A percentile compares a stretch with the other conserved stretches of the same genome.
Evolutionary conservation across 2,329 filamentous ascomycete species (phyloP).

Genomic region (Allantophomopsis cytisporea): DNA sequence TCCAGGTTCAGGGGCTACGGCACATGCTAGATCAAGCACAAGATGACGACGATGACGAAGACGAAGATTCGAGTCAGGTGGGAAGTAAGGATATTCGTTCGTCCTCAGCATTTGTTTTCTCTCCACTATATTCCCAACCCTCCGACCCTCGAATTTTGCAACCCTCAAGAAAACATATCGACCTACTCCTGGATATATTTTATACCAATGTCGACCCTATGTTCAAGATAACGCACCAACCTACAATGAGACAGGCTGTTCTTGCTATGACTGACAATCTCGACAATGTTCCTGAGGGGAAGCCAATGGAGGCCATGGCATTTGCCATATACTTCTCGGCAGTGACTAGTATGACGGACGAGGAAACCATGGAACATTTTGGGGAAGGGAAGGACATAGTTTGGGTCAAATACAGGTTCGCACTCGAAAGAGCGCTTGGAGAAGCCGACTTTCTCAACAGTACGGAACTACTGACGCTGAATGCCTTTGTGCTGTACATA

Average conservation of each 20-base stretch:
- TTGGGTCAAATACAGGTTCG: constrained; percentile 3
- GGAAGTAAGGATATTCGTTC: neutral
- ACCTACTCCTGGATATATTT: neutral
- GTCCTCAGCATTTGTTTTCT: neutral
- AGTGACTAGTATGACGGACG: constrained; percentile 24
- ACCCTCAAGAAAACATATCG: neutral
- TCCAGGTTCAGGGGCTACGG: neutral
- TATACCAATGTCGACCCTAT: neutral
- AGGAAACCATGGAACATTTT: constrained; percentile 31
- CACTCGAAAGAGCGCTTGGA: constrained; percentile 5
- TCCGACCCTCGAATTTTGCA: neutral
- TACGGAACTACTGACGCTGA: constrained; percentile 45
- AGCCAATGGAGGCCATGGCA: neutral
- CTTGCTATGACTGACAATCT: neutral
- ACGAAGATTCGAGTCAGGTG: constrained; percentile 8
- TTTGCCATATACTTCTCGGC: neutral
- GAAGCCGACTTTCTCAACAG: constrained; percentile 48
- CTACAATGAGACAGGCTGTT: neutral
- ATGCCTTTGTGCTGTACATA: constrained; percentile 48
- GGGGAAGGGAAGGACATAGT: constrained; percentile 29
- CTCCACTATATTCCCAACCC: neutral
- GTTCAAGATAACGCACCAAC: neutral
- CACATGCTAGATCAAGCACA: neutral
- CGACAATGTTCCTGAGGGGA: neutral
- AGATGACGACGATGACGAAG: constrained; percentile 11